phyloP scores from a whole-genome alignment of 768 basidiomycete species.

The Pleurotus cornucopiae region DNA sequence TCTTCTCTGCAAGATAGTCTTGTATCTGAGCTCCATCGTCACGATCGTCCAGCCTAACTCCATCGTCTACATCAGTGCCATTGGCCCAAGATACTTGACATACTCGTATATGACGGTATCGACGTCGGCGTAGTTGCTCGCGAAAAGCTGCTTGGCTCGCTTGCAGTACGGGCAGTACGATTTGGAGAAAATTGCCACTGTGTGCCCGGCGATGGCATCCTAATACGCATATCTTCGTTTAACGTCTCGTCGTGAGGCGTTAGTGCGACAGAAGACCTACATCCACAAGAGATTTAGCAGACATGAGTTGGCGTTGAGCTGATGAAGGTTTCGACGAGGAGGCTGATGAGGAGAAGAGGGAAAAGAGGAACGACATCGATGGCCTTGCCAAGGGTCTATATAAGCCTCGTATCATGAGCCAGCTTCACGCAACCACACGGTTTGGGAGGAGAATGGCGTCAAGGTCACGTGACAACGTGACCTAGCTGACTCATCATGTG shows the following conservation, averaged over 20 bases:
- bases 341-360: conserved; percentile 25
- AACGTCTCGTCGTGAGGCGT: background rate
- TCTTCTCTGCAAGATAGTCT: conserved; percentile 43
- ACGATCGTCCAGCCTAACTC: conserved; percentile 36
- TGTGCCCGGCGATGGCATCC: conserved; percentile 29
- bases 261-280: conserved; percentile 19
- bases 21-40: conserved; percentile 47
- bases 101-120: conserved; percentile 29
- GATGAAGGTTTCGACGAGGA: conserved; percentile 24
- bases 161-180: conserved; percentile 33
- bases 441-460: no score
- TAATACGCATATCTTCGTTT: conserved; percentile 10
- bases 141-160: conserved; percentile 30
- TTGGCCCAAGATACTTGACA: conserved; percentile 9
- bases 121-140: conserved; percentile 19
- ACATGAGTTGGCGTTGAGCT: conserved; percentile 23
- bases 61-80: background rate
- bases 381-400: conserved; percentile 10
- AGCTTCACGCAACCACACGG: background rate
- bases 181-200: conserved; percentile 43
- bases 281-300: conserved; percentile 39
- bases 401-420: conserved; percentile 4
- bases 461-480: no score
- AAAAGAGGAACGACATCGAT: conserved; percentile 11
- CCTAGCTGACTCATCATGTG: no score